Evolutionary conservation across 768 basidiomycete species (phyloP).

Genomic region (Kwoniella dendrophila): DNA sequence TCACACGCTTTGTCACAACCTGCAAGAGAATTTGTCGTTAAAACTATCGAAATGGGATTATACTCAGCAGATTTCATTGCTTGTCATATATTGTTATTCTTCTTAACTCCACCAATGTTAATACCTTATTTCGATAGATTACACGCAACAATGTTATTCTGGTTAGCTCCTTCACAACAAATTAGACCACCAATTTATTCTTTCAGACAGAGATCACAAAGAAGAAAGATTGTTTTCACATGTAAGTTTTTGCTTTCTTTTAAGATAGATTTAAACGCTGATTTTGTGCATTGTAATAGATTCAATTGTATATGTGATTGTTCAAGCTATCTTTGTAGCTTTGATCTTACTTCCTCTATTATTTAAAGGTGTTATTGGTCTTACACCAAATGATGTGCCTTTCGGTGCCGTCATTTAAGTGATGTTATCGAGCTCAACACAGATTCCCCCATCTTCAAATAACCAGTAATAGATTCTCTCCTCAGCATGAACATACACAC

Average conservation of each 20-base stretch:
- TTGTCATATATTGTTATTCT: conserved; percentile 71
- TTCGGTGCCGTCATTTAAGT: conserved; percentile 49
- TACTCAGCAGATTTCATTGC: conserved; percentile 90
- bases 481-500: background rate
- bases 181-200: conserved; percentile 75
- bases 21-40: conserved; percentile 94
- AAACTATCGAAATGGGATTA: conserved; percentile 91
- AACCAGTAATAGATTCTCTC: too few relatives aligned
- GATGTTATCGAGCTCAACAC: background rate
- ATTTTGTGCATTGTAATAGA: too few relatives aligned
- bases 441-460: too few relatives aligned
- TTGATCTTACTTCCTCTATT: conserved; percentile 63
- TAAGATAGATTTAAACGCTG: too few relatives aligned
- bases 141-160: conserved; percentile 91
- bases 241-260: conserved; percentile 41
- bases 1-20: conserved; percentile 94
- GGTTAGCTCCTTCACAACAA: conserved; percentile 64
- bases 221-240: conserved; percentile 75
- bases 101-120: conserved; percentile 83
- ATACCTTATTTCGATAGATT: conserved; percentile 89
- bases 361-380: conserved; percentile 67
- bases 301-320: conserved; percentile 71
- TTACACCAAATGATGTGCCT: conserved; percentile 53
- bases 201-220: conserved; percentile 82
- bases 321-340: conserved; percentile 70